Evolutionary conservation across 495 filamentous ascomycete genomes (phyloP).

Genomic region (Hypoxylon lenormandii): DNA sequence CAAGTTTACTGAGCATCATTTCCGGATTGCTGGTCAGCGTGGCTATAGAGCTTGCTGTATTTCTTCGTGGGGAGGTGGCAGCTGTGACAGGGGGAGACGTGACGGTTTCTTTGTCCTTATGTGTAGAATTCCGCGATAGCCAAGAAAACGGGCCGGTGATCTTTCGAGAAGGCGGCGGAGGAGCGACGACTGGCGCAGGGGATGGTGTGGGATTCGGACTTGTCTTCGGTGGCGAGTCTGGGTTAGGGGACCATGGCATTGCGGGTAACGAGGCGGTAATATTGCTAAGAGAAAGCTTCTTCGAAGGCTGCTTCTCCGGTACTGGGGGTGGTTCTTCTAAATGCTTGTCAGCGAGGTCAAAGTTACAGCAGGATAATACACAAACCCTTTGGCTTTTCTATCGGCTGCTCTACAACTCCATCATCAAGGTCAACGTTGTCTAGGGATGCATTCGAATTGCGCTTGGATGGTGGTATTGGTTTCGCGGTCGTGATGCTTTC

Average conservation of each 20-base stretch:
- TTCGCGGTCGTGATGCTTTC: slow-evolving; percentile 46
- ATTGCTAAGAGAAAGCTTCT: slow-evolving; percentile 61
- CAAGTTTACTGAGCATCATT: slow-evolving; percentile 75
- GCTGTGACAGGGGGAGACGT: slow-evolving; percentile 63
- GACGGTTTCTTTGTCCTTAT: slow-evolving; percentile 68
- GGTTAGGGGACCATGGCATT: slow-evolving; percentile 64
- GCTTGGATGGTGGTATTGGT: slow-evolving; percentile 70
- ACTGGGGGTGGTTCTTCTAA: slow-evolving; percentile 30
- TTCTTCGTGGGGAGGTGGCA: slow-evolving; percentile 63
- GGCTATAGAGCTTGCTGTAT: slow-evolving; percentile 79
- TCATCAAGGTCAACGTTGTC: slow-evolving; percentile 78
- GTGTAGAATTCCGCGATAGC: slow-evolving; percentile 78
- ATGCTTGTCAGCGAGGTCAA: slow-evolving; percentile 10
- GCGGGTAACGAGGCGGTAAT: slow-evolving; percentile 63
- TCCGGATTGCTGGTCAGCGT: slow-evolving; percentile 80
- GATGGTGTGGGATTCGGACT: slow-evolving; percentile 51
- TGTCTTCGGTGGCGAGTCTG: slow-evolving; percentile 55
- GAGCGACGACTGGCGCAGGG: slow-evolving; percentile 57
- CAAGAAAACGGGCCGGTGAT: slow-evolving; percentile 84
- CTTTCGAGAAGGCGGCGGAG: slow-evolving; percentile 67
- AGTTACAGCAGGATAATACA: background rate
- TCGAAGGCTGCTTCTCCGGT: slow-evolving; percentile 49
- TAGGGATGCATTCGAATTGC: slow-evolving; percentile 72
- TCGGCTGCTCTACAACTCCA: slow-evolving; percentile 58
- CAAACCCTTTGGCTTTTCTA: slow-evolving; percentile 47